Percentiles rank a stretch among this genome's conserved stretches.
phyloP scores from a whole-genome alignment of 164 flowering plant genomes.

The Umbilicus rupestris region DNA sequence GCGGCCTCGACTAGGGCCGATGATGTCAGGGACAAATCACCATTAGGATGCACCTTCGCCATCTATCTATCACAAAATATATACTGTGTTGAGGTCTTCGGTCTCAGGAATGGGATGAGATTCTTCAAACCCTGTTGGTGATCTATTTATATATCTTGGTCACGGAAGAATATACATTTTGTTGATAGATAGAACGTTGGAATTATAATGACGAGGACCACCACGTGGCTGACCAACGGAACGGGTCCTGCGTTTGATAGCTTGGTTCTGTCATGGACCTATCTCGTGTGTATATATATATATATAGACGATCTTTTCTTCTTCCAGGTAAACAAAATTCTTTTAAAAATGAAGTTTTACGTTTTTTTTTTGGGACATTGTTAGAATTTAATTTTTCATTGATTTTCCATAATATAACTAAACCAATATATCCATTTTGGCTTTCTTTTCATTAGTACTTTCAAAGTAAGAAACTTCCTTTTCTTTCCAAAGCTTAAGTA shows the following conservation, averaged over 20 bases:
- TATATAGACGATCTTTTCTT: no score
- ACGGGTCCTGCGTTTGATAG: background rate
- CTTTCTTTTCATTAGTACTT: no score
- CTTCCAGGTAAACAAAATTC: no score
- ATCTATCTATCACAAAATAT: constrained; percentile 14
- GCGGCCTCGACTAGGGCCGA: background rate
- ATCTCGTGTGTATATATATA: no score
- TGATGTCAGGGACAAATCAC: background rate
- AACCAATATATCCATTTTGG: no score
- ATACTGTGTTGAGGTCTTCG: background rate
- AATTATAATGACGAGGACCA: background rate
- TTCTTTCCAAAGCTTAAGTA: background rate
- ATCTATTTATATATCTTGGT: background rate
- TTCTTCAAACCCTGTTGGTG: background rate
- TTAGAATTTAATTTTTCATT: no score
- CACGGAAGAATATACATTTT: no score
- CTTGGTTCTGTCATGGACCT: no score
- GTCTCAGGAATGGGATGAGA: background rate
- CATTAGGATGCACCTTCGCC: constrained; percentile 30
- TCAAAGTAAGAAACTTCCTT: background rate
- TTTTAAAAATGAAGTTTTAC: no score
- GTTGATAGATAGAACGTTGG: background rate
- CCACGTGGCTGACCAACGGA: background rate
- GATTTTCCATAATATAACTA: no score
- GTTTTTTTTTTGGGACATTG: no score